phyloP scores from a whole-genome alignment of 257 asterid genomes.

The Jasminum sambac region DNA sequence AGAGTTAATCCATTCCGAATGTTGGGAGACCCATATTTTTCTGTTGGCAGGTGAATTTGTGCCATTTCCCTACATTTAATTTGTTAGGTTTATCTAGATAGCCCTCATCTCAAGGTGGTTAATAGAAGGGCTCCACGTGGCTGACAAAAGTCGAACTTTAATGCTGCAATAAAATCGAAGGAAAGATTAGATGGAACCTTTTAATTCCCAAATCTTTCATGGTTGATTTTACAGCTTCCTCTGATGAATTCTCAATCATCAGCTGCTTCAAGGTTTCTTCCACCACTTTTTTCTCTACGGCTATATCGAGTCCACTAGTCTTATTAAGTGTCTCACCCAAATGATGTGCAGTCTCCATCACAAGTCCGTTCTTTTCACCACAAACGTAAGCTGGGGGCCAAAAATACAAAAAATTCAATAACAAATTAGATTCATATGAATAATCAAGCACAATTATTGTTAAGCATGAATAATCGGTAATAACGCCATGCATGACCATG shows the following conservation, averaged over 20 bases:
- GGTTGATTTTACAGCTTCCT: constrained; percentile 34
- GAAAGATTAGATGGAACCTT: constrained; percentile 36
- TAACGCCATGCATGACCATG: no score
- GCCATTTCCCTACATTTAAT: not conserved
- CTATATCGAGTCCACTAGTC: constrained; percentile 50
- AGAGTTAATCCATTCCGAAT: no score
- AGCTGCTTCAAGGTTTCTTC: constrained; percentile 50
- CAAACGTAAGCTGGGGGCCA: constrained; percentile 55
- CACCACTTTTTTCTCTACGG: constrained; percentile 44
- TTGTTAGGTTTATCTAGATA: not conserved
- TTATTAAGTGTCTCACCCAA: constrained; percentile 68
- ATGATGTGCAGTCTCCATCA: constrained; percentile 46
- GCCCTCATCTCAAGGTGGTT: not conserved
- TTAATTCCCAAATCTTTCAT: constrained; percentile 70
- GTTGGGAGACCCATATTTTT: no score
- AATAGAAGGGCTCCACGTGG: not conserved
- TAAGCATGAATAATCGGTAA: no score
- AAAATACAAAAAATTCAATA: no score
- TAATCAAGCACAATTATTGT: no score
- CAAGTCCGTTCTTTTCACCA: constrained; percentile 60
- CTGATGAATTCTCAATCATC: constrained; percentile 40
- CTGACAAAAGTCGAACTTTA: not conserved
- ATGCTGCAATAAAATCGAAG: not conserved
- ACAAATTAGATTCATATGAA: not conserved
- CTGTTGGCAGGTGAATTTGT: not conserved